A percentile compares a stretch with the other conserved stretches of the same genome.
These are phyloP conservation scores for Verbena officinalis DNA, from an alignment of 257 asterid species.

Conservation along the genomic window DNA sequence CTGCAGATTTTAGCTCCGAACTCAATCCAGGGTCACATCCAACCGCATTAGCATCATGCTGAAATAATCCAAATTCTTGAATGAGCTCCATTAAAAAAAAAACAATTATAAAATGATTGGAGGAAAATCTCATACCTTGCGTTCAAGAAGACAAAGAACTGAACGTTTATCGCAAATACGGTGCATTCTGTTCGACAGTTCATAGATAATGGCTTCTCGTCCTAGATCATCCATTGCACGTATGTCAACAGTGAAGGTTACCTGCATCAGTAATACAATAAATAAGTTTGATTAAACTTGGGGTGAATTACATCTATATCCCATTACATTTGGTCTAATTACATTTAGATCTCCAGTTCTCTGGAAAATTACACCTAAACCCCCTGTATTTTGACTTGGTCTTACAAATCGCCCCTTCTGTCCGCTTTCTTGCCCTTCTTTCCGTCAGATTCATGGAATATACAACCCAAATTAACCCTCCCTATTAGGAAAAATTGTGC, in stretches of 20 bases:
- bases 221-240: constrained; percentile 93
- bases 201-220: constrained; percentile 83
- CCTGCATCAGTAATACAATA: constrained; percentile 43
- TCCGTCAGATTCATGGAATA: too few relatives aligned
- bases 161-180: constrained; percentile 79
- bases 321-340: too few relatives aligned
- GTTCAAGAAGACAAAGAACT: constrained; percentile 75
- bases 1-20: constrained; percentile 70
- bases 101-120: background rate
- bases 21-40: constrained; percentile 71
- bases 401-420: too few relatives aligned
- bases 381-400: too few relatives aligned
- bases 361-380: too few relatives aligned
- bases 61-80: constrained; percentile 34
- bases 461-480: too few relatives aligned
- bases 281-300: constrained; percentile 10
- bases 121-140: constrained; percentile 59
- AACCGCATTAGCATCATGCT: constrained; percentile 95
- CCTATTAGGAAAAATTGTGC: too few relatives aligned
- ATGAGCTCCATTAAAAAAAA: constrained; percentile 19
- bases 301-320: too few relatives aligned
- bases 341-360: too few relatives aligned
- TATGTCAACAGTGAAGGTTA: constrained; percentile 83
- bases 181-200: constrained; percentile 66
- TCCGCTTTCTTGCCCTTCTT: too few relatives aligned